Percentiles rank a stretch among this genome's conserved stretches.
These are phyloP conservation scores for Chaetoceros muelleri DNA, from an alignment of 108 stramenopile species.

Conservation along the genomic window DNA sequence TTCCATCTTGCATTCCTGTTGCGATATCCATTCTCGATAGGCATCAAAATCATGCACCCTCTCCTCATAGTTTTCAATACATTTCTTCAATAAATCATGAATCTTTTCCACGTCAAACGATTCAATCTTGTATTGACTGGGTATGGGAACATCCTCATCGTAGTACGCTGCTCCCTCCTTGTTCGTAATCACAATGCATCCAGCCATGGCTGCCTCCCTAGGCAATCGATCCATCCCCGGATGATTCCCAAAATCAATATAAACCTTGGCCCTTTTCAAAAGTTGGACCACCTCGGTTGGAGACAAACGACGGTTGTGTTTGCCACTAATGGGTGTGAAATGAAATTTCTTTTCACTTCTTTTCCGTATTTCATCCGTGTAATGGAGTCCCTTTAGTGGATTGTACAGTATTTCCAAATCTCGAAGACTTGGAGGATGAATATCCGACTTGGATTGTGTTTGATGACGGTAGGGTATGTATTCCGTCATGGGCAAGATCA, in stretches of 20 bases:
- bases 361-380: constrained; percentile 32
- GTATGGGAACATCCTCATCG: constrained; percentile 36
- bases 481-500: constrained; percentile 28
- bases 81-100: constrained; percentile 17
- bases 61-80: constrained; percentile 18
- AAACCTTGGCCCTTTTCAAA: constrained; percentile 30
- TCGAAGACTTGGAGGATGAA: no score
- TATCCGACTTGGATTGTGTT: neutral
- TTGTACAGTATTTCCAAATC: constrained; percentile 37
- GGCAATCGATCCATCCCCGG: constrained; percentile 50
- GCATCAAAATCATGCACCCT: constrained; percentile 17
- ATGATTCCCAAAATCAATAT: constrained; percentile 48
- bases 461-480: constrained; percentile 18
- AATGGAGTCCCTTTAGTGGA: constrained; percentile 42
- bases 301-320: constrained; percentile 19
- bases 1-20: constrained; percentile 24
- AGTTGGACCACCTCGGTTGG: constrained; percentile 30
- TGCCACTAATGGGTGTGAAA: constrained; percentile 30
- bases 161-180: constrained; percentile 32
- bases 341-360: constrained; percentile 5
- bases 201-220: constrained; percentile 36
- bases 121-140: constrained; percentile 24
- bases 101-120: constrained; percentile 25
- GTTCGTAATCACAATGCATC: constrained; percentile 39
- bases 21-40: constrained; percentile 31